Percentiles rank a stretch among this genome's conserved stretches.
Conservation (phyloP, 202 grass and related monocot genomes). For the Saccharum hybrid region DNA sequence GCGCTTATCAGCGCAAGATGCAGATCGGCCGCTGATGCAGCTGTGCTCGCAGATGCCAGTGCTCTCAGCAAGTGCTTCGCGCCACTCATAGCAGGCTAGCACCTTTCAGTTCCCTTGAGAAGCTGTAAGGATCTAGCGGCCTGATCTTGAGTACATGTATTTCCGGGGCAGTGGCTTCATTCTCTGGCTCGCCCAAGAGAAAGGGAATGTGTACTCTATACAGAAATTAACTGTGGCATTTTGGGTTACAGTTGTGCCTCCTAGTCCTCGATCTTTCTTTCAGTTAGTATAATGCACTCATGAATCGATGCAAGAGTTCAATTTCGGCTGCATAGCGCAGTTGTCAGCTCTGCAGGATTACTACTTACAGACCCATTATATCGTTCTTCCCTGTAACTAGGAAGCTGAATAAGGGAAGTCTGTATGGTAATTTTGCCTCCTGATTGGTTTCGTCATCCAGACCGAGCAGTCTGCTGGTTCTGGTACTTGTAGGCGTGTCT, state of each 20-base stretch:
- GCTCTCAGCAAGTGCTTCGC: not conserved
- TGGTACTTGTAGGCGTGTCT: too few relatives aligned
- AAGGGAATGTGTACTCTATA: not conserved
- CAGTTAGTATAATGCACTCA: not conserved
- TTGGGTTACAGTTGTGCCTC: not conserved
- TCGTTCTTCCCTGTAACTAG: not conserved
- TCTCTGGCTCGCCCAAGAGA: not conserved
- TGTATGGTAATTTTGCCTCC: not conserved
- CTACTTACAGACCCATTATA: not conserved
- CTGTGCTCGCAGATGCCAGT: not conserved
- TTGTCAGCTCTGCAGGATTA: too few relatives aligned
- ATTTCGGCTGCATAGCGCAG: not conserved
- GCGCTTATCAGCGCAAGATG: not conserved
- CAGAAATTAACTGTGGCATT: not conserved
- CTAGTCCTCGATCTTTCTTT: not conserved
- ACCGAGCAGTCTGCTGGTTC: too few relatives aligned
- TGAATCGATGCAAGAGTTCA: not conserved
- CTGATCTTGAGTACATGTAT: not conserved
- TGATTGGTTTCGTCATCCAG: not conserved
- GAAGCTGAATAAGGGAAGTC: not conserved
- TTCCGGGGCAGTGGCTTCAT: not conserved
- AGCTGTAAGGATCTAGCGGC: not conserved
- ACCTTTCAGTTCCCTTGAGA: not conserved
- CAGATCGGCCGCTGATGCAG: constrained; percentile 17
- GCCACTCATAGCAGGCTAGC: not conserved